A percentile compares a stretch with the other conserved stretches of the same genome.
Evolutionary conservation across 1,139 yeast genomes (phyloP).

Genomic region (Scheffersomyces titani): DNA sequence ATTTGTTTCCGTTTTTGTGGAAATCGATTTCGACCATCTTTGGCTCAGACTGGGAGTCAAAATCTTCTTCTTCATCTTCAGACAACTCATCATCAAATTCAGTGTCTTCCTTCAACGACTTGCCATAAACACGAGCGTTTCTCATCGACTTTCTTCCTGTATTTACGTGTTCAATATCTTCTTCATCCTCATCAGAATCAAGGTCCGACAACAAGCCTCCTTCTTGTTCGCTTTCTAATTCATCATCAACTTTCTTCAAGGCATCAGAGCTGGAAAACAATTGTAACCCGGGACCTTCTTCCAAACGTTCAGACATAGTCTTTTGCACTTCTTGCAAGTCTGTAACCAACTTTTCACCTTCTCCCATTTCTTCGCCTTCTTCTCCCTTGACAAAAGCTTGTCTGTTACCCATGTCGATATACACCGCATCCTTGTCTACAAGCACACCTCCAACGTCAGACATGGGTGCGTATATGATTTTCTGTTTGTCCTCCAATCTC

Average conservation of each 20-base stretch:
- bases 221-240: slow-evolving; percentile 38
- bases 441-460: slow-evolving; percentile 98
- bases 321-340: slow-evolving; percentile 71
- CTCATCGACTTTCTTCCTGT: slow-evolving; percentile 64
- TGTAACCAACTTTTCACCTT: slow-evolving; percentile 80
- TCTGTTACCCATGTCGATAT: slow-evolving; percentile 79
- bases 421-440: slow-evolving; percentile 96
- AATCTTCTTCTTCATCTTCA: slow-evolving; percentile 36
- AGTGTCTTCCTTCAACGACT: slow-evolving; percentile 50
- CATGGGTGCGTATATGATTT: slow-evolving; percentile 97
- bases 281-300: slow-evolving; percentile 70
- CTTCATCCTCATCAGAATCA: slow-evolving; percentile 26
- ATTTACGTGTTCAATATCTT: slow-evolving; percentile 27
- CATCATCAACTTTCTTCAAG: slow-evolving; percentile 41
- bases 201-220: slow-evolving; percentile 35
- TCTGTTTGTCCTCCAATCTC: slow-evolving; percentile 90
- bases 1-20: slow-evolving; percentile 27
- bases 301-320: slow-evolving; percentile 61
- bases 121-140: slow-evolving; percentile 60
- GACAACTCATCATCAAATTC: slow-evolving; percentile 44
- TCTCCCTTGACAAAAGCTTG: slow-evolving; percentile 65
- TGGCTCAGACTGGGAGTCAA: slow-evolving; percentile 38
- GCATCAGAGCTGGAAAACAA: slow-evolving; percentile 64
- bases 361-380: slow-evolving; percentile 57
- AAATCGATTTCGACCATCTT: slow-evolving; percentile 54